These are phyloP conservation scores for Fusarium sp. DNA, from an alignment of 2,329 filamentous ascomycete species.

Conservation along the genomic window DNA sequence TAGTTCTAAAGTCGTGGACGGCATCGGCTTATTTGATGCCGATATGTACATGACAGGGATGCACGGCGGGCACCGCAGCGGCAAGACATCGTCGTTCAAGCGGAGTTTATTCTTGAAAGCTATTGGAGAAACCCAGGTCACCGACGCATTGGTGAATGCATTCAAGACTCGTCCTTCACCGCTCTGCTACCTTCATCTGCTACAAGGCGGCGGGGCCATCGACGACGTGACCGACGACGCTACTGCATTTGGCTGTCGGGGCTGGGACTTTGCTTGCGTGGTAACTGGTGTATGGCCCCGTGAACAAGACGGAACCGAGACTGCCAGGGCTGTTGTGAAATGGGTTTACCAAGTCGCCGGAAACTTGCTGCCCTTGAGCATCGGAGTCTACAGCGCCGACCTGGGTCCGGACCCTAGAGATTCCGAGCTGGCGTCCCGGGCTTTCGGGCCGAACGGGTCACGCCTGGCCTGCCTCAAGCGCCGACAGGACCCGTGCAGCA, in stretches of 20 bases:
- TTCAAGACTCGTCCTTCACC: conserved; percentile 65
- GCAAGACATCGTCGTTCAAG: conserved; percentile 77
- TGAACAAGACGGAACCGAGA: conserved; percentile 63
- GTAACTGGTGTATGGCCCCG: conserved; percentile 75
- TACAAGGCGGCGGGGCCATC: conserved; percentile 72
- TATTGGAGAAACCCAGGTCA: conserved; percentile 57
- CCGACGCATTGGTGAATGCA: conserved; percentile 59
- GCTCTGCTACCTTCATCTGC: conserved; percentile 74
- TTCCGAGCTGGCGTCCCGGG: conserved; percentile 62
- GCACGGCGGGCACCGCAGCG: conserved; percentile 71
- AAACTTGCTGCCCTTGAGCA: conserved; percentile 65
- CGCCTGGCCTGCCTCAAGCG: conserved; percentile 68
- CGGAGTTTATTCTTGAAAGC: conserved; percentile 72
- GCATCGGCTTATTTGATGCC: conserved; percentile 68
- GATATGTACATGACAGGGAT: conserved; percentile 75
- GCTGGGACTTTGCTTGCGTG: conserved; percentile 77
- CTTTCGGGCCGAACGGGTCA: conserved; percentile 70
- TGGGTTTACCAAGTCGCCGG: conserved; percentile 72
- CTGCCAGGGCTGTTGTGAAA: conserved; percentile 55
- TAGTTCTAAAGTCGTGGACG: conserved; percentile 58
- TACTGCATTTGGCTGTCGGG: conserved; percentile 74
- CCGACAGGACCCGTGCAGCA: conserved; percentile 62
- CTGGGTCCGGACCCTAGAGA: conserved; percentile 76
- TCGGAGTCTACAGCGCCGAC: conserved; percentile 72
- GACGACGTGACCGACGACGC: conserved; percentile 59